Evolutionary conservation across 2,329 filamentous ascomycete species (phyloP).

Genomic region (Pezicula carpinea): DNA sequence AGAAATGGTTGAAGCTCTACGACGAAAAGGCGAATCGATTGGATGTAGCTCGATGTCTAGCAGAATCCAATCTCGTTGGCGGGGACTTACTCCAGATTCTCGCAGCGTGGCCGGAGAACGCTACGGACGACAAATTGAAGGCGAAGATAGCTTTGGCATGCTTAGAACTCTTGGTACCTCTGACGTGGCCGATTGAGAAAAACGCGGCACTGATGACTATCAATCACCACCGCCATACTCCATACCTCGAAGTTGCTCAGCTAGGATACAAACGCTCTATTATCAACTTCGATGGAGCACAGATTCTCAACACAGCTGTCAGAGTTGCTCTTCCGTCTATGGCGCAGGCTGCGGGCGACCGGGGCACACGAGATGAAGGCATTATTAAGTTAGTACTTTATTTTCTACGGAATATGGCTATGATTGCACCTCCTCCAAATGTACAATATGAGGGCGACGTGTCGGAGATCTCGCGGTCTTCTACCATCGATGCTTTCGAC

Average conservation of each 20-base stretch:
- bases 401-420: slow-evolving; percentile 81
- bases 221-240: slow-evolving; percentile 89
- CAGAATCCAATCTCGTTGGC: slow-evolving; percentile 86
- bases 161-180: slow-evolving; percentile 82
- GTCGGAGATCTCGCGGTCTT: slow-evolving; percentile 80
- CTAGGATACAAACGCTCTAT: slow-evolving; percentile 85
- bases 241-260: slow-evolving; percentile 84
- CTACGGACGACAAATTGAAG: slow-evolving; percentile 68
- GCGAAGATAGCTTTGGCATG: slow-evolving; percentile 78
- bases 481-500: slow-evolving; percentile 83
- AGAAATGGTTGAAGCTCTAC: slow-evolving; percentile 91
- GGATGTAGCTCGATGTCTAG: slow-evolving; percentile 89
- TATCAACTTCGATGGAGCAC: slow-evolving; percentile 73
- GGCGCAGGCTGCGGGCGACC: slow-evolving; percentile 70
- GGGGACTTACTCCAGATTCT: slow-evolving; percentile 89
- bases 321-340: slow-evolving; percentile 81
- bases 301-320: slow-evolving; percentile 76
- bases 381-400: slow-evolving; percentile 89
- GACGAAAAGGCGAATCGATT: slow-evolving; percentile 90
- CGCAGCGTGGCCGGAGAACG: slow-evolving; percentile 71
- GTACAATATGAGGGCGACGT: slow-evolving; percentile 82
- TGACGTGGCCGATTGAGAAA: slow-evolving; percentile 90
- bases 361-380: slow-evolving; percentile 76
- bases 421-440: slow-evolving; percentile 72
- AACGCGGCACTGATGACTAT: slow-evolving; percentile 77